These are phyloP conservation scores for Camellia japonica DNA, from an alignment of 148 eudicot genomes.

Conservation along the genomic window DNA sequence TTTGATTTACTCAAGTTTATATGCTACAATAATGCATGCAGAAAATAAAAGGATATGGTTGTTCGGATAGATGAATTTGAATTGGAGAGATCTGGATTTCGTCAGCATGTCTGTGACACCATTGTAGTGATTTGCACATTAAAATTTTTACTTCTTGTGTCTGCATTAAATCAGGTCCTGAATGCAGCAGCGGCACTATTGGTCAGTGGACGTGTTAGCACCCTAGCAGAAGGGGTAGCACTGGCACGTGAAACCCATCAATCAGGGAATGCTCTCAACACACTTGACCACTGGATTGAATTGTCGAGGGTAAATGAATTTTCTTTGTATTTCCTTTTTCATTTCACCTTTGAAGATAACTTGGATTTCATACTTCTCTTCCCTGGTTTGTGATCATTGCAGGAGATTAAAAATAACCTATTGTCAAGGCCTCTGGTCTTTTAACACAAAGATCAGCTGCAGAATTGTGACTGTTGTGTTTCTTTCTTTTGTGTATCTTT, in stretches of 20 bases:
- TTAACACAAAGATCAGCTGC: not conserved
- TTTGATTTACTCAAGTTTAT: not conserved
- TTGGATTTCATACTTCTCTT: not conserved
- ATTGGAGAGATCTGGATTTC: not conserved
- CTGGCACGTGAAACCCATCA: constrained; percentile 67
- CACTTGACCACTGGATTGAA: constrained; percentile 56
- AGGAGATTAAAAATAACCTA: not conserved
- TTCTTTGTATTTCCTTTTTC: not conserved
- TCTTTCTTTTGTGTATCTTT: not conserved
- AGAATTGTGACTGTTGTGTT: not conserved
- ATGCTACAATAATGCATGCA: not conserved
- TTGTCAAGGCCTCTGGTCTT: not conserved
- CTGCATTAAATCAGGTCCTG: constrained; percentile 43
- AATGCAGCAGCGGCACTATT: constrained; percentile 86
- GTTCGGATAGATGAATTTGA: not conserved
- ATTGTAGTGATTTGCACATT: not conserved
- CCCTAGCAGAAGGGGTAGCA: constrained; percentile 64
- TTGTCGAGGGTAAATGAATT: constrained; percentile 54
- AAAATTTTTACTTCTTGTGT: not conserved
- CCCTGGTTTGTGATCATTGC: constrained; percentile 7
- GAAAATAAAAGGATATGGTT: not conserved
- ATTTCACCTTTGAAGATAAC: not conserved
- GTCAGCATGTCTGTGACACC: not conserved
- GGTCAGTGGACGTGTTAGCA: constrained; percentile 62
- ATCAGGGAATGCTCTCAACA: constrained; percentile 60